phyloP scores from a whole-genome alignment of 2,329 filamentous ascomycete species.

The Exophiala xenobiotica region DNA sequence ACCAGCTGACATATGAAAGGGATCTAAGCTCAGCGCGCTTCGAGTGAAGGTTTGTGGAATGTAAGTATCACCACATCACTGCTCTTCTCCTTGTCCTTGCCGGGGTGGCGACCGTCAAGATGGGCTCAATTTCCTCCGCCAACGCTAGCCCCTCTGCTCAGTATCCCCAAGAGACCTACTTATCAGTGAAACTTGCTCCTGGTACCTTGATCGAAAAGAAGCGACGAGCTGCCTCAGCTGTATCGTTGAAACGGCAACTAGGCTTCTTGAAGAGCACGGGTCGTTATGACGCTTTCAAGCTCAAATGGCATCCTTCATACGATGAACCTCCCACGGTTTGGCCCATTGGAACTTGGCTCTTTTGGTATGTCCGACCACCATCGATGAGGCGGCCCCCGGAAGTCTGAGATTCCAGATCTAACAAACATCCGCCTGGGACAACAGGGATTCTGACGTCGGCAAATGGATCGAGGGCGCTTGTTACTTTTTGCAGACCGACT shows the following conservation, averaged over 20 bases:
- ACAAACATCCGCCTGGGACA: constrained; percentile 42
- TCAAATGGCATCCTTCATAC: constrained; percentile 59
- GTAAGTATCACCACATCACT: neutral
- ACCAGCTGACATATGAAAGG: neutral
- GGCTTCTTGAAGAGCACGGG: constrained; percentile 55
- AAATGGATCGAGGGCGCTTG: constrained; percentile 65
- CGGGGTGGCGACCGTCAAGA: neutral
- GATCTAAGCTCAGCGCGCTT: neutral
- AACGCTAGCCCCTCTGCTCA: neutral
- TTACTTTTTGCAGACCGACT: constrained; percentile 57
- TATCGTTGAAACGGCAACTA: constrained; percentile 42
- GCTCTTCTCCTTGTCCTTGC: neutral
- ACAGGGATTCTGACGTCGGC: constrained; percentile 51
- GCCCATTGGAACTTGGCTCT: constrained; percentile 59
- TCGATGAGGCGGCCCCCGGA: too few species aligned
- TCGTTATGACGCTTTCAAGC: constrained; percentile 58
- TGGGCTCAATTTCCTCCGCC: neutral
- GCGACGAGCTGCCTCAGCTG: neutral
- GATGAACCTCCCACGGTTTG: constrained; percentile 50
- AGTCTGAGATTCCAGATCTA: too few species aligned
- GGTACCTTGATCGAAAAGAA: neutral
- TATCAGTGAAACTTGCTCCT: neutral
- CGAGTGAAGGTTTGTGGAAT: neutral
- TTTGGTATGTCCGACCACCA: constrained; percentile 55
- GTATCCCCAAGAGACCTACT: neutral